Conservation (phyloP, 176 grass and related monocot genomes). For the Alopecurus myosuroides region DNA sequence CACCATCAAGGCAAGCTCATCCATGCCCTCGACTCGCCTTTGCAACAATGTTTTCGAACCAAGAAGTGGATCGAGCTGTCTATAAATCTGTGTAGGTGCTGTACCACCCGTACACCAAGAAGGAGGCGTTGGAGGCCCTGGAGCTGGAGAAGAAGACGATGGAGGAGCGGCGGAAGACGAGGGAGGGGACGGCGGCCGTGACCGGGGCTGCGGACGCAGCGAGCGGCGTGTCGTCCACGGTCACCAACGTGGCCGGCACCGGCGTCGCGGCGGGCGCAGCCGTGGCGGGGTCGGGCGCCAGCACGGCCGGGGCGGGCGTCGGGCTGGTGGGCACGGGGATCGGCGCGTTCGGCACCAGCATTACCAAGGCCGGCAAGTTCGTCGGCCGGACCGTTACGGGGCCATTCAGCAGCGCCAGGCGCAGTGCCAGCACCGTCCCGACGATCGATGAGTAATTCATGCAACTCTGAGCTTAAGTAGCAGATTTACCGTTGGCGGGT, state of each 20-base stretch:
- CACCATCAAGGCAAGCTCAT: constrained; percentile 55
- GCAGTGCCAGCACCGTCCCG: constrained; percentile 39
- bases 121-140: constrained; percentile 63
- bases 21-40: neutral
- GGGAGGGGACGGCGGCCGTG: constrained; percentile 58
- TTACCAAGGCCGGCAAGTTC: constrained; percentile 75
- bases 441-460: constrained; percentile 17
- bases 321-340: constrained; percentile 61
- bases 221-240: constrained; percentile 51
- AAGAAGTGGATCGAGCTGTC: neutral
- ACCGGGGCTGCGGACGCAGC: constrained; percentile 59
- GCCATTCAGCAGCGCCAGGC: constrained; percentile 75
- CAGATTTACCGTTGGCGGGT: neutral
- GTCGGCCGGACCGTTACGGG: constrained; percentile 67
- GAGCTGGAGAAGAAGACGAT: constrained; percentile 74
- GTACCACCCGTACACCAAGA: constrained; percentile 74
- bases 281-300: constrained; percentile 27
- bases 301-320: constrained; percentile 41
- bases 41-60: neutral
- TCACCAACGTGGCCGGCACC: constrained; percentile 42
- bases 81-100: constrained; percentile 33
- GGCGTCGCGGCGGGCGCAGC: constrained; percentile 41
- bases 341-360: constrained; percentile 59
- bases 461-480: neutral
- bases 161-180: constrained; percentile 72